phyloP scores from a whole-genome alignment of 2,329 filamentous ascomycete genomes.

The Hysterium pulicare region DNA sequence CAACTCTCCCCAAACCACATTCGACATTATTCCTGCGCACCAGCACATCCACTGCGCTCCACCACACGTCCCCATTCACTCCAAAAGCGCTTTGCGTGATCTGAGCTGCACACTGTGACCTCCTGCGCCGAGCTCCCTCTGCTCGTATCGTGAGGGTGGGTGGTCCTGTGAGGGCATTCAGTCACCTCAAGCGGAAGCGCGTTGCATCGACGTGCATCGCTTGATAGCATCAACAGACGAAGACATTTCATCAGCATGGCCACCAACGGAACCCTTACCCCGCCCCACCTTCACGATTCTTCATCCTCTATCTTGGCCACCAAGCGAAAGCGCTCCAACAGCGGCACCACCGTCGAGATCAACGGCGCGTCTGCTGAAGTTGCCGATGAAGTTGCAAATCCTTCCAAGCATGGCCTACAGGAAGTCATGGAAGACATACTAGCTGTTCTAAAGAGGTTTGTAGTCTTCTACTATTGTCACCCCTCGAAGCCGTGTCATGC shows the following conservation, averaged over 20 bases:
- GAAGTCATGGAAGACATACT: slow-evolving; percentile 40
- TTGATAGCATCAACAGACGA: not conserved
- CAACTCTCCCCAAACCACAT: slow-evolving; percentile 1
- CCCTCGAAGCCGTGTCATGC: not conserved
- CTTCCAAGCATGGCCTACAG: slow-evolving; percentile 25
- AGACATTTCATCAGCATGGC: slow-evolving; percentile 19
- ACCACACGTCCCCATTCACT: too few species aligned
- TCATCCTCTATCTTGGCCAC: slow-evolving; percentile 28
- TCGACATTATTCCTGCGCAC: slow-evolving; percentile 5
- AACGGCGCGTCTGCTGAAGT: slow-evolving; percentile 28
- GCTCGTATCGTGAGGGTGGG: too few species aligned
- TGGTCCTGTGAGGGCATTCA: too few species aligned
- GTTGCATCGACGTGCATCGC: slow-evolving; percentile 16
- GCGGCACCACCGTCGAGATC: slow-evolving; percentile 19
- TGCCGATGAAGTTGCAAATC: slow-evolving; percentile 13
- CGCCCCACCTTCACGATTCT: slow-evolving; percentile 23
- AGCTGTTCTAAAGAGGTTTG: slow-evolving; percentile 41
- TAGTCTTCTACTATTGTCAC: not conserved
- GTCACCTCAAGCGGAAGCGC: too few species aligned
- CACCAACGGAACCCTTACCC: slow-evolving; percentile 36
- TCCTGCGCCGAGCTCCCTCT: too few species aligned
- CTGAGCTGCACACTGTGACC: too few species aligned
- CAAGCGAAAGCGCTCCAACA: slow-evolving; percentile 47
- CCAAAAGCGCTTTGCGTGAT: too few species aligned
- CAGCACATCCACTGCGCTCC: slow-evolving; percentile 22